Conservation (phyloP, 2,329 filamentous ascomycete genomes). For the Talaromyces sp. region DNA sequence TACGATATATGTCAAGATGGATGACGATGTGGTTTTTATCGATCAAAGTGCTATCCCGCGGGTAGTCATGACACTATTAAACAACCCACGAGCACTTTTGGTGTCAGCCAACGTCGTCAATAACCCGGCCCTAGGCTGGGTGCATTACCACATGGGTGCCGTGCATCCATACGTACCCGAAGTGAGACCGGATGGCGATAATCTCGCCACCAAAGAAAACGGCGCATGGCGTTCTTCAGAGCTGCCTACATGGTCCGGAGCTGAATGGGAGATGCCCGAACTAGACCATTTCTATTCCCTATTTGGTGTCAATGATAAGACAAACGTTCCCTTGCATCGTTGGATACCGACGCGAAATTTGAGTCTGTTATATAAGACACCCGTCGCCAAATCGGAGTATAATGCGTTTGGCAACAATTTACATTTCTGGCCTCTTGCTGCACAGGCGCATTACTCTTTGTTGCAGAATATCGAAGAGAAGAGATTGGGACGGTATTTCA, state of each 20-base stretch:
- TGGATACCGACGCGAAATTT: conserved; percentile 19
- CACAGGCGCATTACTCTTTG: conserved; percentile 20
- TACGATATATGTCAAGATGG: conserved; percentile 21
- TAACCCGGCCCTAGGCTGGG: conserved; percentile 19
- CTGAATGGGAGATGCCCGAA: conserved; percentile 20
- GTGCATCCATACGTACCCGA: conserved; percentile 20
- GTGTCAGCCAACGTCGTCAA: conserved; percentile 21
- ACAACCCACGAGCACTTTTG: conserved; percentile 17
- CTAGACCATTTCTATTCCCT: conserved; percentile 18
- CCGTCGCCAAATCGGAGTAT: conserved; percentile 19
- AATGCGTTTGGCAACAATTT: conserved; percentile 20
- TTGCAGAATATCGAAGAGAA: conserved; percentile 20
- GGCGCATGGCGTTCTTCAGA: conserved; percentile 19
- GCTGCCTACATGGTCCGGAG: conserved; percentile 16
- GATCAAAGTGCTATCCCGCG: conserved; percentile 20
- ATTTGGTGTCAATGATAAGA: conserved; percentile 18
- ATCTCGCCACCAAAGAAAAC: conserved; percentile 18
- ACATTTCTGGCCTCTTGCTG: conserved; percentile 18
- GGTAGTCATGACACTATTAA: conserved; percentile 14
- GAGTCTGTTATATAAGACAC: conserved; percentile 18
- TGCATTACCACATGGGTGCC: conserved; percentile 21
- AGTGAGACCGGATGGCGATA: conserved; percentile 5
- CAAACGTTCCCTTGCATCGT: conserved; percentile 17
- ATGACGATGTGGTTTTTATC: conserved; percentile 21
- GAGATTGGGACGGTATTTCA: conserved; percentile 19